Evolutionary conservation across 1,284 basidiomycete species (phyloP).

Genomic region (Cryptococcus hybrid): DNA sequence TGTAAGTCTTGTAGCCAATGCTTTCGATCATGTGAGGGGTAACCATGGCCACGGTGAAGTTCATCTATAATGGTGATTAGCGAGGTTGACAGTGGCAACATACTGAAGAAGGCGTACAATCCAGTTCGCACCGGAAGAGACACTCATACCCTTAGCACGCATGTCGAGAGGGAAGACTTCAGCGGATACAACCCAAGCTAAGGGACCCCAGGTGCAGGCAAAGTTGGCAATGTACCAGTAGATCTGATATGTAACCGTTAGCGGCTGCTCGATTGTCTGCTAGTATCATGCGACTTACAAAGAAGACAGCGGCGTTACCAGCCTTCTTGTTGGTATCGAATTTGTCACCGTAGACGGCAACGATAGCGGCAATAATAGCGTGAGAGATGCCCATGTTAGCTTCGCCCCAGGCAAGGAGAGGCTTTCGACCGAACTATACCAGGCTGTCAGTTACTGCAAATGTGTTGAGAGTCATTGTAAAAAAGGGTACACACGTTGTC

Average conservation of each 20-base stretch:
- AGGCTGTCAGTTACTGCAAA: not conserved
- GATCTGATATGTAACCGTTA: conserved; percentile 5
- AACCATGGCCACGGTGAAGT: conserved; percentile 46
- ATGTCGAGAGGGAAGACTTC: conserved; percentile 49
- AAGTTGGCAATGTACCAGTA: conserved; percentile 46
- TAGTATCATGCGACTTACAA: not conserved
- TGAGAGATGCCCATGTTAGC: conserved; percentile 46
- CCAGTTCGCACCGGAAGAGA: conserved; percentile 42
- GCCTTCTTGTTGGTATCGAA: conserved; percentile 33
- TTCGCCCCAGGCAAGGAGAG: conserved; percentile 42
- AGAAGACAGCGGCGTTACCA: conserved; percentile 35
- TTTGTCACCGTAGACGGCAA: conserved; percentile 33
- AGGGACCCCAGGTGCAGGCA: conserved; percentile 48
- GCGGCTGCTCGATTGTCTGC: no score
- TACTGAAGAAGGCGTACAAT: conserved; percentile 7
- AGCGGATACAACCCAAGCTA: conserved; percentile 47
- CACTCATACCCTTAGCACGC: conserved; percentile 48
- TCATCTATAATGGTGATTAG: conserved; percentile 22
- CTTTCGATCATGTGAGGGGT: conserved; percentile 43
- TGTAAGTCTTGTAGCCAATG: conserved; percentile 46
- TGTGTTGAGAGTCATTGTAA: not conserved
- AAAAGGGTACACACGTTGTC: conserved; percentile 30
- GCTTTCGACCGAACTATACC: conserved; percentile 38
- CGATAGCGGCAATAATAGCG: conserved; percentile 42
- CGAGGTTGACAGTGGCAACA: not conserved